Conservation (phyloP, 2,329 filamentous ascomycete genomes). For the Talaromyces islandicus region DNA sequence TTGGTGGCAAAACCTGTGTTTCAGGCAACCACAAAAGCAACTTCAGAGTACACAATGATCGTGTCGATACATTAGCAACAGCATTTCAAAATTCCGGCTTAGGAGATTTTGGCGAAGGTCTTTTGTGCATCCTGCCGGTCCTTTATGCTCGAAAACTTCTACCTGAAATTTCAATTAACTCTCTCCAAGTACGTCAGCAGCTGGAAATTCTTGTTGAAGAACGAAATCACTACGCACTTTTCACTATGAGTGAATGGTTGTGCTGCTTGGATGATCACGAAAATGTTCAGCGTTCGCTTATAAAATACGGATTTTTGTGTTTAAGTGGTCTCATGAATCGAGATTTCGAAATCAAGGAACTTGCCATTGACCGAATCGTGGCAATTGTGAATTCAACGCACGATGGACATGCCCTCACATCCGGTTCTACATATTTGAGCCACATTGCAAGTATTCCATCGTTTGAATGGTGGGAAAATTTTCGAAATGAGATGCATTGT, state of each 20-base stretch:
- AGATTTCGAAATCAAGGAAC: background rate
- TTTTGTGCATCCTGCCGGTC: background rate
- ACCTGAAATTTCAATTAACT: background rate
- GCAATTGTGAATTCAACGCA: background rate
- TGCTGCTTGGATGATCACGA: slow-evolving; percentile 4
- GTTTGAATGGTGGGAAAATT: background rate
- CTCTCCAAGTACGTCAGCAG: background rate
- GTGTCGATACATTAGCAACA: background rate
- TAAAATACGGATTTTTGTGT: slow-evolving; percentile 5
- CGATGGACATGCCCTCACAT: background rate
- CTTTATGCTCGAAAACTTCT: background rate
- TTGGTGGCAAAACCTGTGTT: background rate
- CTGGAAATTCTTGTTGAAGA: background rate
- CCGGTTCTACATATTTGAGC: background rate
- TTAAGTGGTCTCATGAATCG: background rate
- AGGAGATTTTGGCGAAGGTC: background rate
- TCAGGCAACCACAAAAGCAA: background rate
- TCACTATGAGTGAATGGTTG: slow-evolving; percentile 6
- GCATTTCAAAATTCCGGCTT: background rate
- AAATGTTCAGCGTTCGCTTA: background rate
- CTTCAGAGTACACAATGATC: slow-evolving; percentile 3
- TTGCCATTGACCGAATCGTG: background rate
- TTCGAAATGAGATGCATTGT: slow-evolving; percentile 2
- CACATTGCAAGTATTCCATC: slow-evolving; percentile 1
- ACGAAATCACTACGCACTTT: background rate